These are phyloP conservation scores for Komagataea norvegica DNA, from an alignment of 1,139 yeast genomes.

Conservation along the genomic window DNA sequence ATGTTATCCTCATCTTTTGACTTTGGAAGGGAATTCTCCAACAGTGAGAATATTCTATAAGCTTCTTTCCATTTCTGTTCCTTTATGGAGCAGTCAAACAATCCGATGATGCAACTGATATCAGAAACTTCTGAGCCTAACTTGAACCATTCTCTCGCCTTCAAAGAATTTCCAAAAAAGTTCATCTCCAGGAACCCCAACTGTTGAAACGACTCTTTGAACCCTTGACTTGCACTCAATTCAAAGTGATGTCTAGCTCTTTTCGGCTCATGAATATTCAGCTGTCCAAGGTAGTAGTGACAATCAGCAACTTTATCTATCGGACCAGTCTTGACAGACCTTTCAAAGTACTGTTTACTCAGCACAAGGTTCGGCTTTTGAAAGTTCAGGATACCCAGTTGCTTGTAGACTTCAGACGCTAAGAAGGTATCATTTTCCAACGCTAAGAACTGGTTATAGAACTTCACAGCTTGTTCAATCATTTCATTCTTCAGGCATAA, in stretches of 20 bases:
- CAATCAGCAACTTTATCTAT: slow-evolving; percentile 58
- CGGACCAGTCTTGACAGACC: slow-evolving; percentile 56
- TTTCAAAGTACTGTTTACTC: slow-evolving; percentile 57
- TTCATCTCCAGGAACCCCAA: slow-evolving; percentile 77
- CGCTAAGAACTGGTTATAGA: slow-evolving; percentile 56
- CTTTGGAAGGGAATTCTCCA: slow-evolving; percentile 14
- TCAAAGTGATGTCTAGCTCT: slow-evolving; percentile 68
- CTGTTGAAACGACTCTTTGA: slow-evolving; percentile 68
- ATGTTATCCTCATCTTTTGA: slow-evolving; percentile 13
- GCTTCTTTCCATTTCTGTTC: slow-evolving; percentile 26
- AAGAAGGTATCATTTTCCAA: slow-evolving; percentile 51
- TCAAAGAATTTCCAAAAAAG: slow-evolving; percentile 47
- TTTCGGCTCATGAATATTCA: slow-evolving; percentile 53
- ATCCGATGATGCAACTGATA: slow-evolving; percentile 62
- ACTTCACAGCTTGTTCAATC: slow-evolving; percentile 47
- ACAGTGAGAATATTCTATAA: slow-evolving; percentile 22
- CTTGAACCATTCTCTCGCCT: slow-evolving; percentile 80
- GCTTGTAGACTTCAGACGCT: slow-evolving; percentile 71
- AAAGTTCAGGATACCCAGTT: slow-evolving; percentile 62
- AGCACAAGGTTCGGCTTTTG: slow-evolving; percentile 44
- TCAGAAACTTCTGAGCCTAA: slow-evolving; percentile 67
- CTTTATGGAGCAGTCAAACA: slow-evolving; percentile 48
- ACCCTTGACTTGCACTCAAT: slow-evolving; percentile 70
- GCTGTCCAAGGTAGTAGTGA: slow-evolving; percentile 73
- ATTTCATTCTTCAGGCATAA: slow-evolving; percentile 47